These are phyloP conservation scores for Fusarium guadeloupense DNA, from an alignment of 2,329 filamentous ascomycete species.

Conservation along the genomic window DNA sequence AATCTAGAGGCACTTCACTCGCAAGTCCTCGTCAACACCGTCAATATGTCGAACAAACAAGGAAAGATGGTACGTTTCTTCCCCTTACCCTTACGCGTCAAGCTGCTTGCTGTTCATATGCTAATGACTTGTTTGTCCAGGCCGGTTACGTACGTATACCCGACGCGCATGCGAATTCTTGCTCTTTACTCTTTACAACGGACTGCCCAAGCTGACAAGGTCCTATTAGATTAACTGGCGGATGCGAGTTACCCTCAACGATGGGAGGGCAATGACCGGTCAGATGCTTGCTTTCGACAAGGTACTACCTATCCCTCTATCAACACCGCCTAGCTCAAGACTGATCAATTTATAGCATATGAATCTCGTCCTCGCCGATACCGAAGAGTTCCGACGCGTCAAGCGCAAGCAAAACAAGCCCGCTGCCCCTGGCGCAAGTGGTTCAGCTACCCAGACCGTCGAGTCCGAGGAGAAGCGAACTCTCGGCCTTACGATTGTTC, in stretches of 20 bases:
- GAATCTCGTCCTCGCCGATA: slow-evolving; percentile 98
- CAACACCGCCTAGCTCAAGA: background rate
- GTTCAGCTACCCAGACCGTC: slow-evolving; percentile 71
- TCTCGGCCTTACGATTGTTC: slow-evolving; percentile 93
- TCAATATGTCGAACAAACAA: slow-evolving; percentile 75
- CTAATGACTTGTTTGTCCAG: slow-evolving; percentile 68
- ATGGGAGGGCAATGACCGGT: slow-evolving; percentile 94
- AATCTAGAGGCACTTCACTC: slow-evolving; percentile 46
- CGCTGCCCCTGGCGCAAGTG: slow-evolving; percentile 69
- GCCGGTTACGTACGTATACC: slow-evolving; percentile 73
- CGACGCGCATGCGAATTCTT: slow-evolving; percentile 12
- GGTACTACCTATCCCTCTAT: slow-evolving; percentile 57
- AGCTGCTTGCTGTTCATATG: slow-evolving; percentile 59
- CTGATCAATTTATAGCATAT: slow-evolving; percentile 74
- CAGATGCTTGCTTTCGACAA: slow-evolving; percentile 99
- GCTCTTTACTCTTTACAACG: background rate
- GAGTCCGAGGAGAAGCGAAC: slow-evolving; percentile 97
- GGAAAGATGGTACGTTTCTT: slow-evolving; percentile 91
- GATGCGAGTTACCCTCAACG: slow-evolving; percentile 95
- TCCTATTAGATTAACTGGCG: slow-evolving; percentile 90
- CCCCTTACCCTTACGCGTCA: slow-evolving; percentile 34
- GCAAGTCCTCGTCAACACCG: slow-evolving; percentile 42
- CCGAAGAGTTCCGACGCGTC: slow-evolving; percentile 94
- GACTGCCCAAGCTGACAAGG: slow-evolving; percentile 20
- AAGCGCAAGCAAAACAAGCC: slow-evolving; percentile 85